Evolutionary conservation across 768 basidiomycete genomes (phyloP).

Genomic region (Udeniomyces megalosporus): DNA sequence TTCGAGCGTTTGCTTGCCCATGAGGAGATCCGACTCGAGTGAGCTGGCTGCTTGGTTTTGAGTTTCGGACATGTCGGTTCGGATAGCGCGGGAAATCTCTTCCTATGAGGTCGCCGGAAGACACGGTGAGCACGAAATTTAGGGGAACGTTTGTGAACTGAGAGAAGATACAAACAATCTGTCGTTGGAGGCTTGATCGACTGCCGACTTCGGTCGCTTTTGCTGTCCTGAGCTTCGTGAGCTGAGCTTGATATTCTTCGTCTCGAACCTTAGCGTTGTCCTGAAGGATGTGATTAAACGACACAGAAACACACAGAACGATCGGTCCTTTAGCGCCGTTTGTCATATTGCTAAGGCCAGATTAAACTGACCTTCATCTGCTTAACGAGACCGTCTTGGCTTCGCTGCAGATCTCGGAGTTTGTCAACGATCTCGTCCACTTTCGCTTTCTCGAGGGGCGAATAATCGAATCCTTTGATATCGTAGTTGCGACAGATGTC

Average conservation of each 20-base stretch:
- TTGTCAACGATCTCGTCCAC: slow-evolving; percentile 55
- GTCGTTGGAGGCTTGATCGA: slow-evolving; percentile 19
- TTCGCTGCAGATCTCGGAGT: slow-evolving; percentile 46
- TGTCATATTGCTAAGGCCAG: no score
- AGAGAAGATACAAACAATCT: slow-evolving; percentile 25
- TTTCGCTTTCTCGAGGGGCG: slow-evolving; percentile 53
- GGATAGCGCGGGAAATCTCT: slow-evolving; percentile 25
- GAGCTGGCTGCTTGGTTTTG: slow-evolving; percentile 26
- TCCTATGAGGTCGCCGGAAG: slow-evolving; percentile 11
- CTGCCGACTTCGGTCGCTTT: slow-evolving; percentile 26
- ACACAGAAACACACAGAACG: no score
- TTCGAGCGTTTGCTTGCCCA: slow-evolving; percentile 30
- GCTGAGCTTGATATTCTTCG: slow-evolving; percentile 41
- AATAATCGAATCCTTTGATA: slow-evolving; percentile 57
- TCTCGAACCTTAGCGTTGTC: slow-evolving; percentile 25
- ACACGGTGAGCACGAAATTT: not conserved
- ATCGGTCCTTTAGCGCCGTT: no score
- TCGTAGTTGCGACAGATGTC: slow-evolving; percentile 50
- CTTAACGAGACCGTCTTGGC: slow-evolving; percentile 40
- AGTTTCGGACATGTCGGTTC: slow-evolving; percentile 19
- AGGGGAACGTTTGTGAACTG: not conserved
- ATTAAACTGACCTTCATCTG: slow-evolving; percentile 46
- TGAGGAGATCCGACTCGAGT: slow-evolving; percentile 34
- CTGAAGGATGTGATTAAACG: no score
- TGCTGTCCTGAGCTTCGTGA: slow-evolving; percentile 39